Conservation (phyloP, 2,329 filamentous ascomycete species). For the Hypomyces perniciosus region DNA sequence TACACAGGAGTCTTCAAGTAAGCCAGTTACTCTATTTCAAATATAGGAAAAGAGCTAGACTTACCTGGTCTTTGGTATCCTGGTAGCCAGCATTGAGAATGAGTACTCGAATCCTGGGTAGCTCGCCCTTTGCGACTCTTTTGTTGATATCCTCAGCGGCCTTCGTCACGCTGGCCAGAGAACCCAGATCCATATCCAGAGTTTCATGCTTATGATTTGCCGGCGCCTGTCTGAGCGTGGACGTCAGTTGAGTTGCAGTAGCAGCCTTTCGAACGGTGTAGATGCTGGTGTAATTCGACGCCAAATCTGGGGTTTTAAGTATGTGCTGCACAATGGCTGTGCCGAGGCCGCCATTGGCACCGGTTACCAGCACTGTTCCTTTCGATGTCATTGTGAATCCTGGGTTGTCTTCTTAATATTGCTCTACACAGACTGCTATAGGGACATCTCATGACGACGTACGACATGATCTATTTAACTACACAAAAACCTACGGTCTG, state of each 20-base stretch:
- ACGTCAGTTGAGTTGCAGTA: constrained; percentile 24
- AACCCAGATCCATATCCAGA: constrained; percentile 27
- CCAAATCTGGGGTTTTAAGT: constrained; percentile 22
- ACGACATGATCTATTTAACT: no score
- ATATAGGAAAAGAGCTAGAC: constrained; percentile 4
- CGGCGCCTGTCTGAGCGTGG: constrained; percentile 17
- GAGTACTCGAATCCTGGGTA: constrained; percentile 34
- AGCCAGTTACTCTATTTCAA: no score
- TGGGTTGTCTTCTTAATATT: no score
- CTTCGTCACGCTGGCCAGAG: constrained; percentile 23
- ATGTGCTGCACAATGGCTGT: constrained; percentile 28
- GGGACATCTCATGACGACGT: no score
- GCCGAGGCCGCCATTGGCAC: constrained; percentile 34
- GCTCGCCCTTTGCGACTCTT: constrained; percentile 23
- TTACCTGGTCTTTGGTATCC: constrained; percentile 21
- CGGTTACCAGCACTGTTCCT: constrained; percentile 33
- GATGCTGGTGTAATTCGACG: constrained; percentile 27
- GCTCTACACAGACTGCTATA: not conserved
- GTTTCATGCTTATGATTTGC: constrained; percentile 26
- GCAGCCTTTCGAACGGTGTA: constrained; percentile 31
- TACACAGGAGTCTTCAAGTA: not conserved
- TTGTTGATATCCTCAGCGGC: constrained; percentile 24
- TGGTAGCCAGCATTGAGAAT: constrained; percentile 31
- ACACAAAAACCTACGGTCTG: no score
- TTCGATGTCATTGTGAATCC: constrained; percentile 11